A percentile compares a stretch with the other conserved stretches of the same genome.
phyloP scores from a whole-genome alignment of 139 green algal genomes.

The Volvox africanus region DNA sequence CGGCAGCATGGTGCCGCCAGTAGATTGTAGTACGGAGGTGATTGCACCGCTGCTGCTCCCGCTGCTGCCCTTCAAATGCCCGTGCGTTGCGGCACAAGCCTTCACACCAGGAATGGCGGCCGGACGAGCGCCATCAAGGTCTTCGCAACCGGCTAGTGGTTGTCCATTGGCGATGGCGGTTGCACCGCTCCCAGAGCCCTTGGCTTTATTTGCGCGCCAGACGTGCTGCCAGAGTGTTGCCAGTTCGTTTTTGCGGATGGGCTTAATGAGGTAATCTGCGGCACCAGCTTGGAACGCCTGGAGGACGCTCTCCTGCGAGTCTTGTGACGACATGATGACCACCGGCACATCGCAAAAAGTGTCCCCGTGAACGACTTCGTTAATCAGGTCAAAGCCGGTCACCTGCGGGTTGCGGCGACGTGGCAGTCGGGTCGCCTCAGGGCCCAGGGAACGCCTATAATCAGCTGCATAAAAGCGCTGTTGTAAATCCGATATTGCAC shows the following conservation, averaged over 20 bases:
- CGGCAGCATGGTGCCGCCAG: constrained; percentile 16
- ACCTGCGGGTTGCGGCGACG: constrained; percentile 27
- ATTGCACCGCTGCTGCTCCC: constrained; percentile 27
- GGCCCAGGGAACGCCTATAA: too few relatives aligned
- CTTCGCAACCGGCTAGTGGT: neutral
- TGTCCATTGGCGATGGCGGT: neutral
- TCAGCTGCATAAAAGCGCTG: too few relatives aligned
- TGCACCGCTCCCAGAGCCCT: neutral
- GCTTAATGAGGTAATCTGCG: constrained; percentile 84
- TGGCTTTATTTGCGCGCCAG: constrained; percentile 50
- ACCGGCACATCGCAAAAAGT: constrained; percentile 41
- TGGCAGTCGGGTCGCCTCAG: too few relatives aligned
- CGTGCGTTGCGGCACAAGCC: neutral
- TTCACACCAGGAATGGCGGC: too few relatives aligned
- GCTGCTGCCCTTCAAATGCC: constrained; percentile 29
- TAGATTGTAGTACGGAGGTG: constrained; percentile 14
- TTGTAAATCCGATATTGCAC: too few relatives aligned
- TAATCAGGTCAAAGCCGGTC: constrained; percentile 54
- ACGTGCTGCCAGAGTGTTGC: constrained; percentile 80
- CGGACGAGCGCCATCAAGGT: neutral
- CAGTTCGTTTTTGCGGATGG: constrained; percentile 81
- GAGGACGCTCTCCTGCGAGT: constrained; percentile 54
- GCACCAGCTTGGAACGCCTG: constrained; percentile 69
- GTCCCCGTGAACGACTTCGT: constrained; percentile 47
- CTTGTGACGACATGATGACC: constrained; percentile 55